A percentile compares a stretch with the other conserved stretches of the same genome.
Conservation (phyloP, 495 filamentous ascomycete species). For the Echria macrotheca region DNA sequence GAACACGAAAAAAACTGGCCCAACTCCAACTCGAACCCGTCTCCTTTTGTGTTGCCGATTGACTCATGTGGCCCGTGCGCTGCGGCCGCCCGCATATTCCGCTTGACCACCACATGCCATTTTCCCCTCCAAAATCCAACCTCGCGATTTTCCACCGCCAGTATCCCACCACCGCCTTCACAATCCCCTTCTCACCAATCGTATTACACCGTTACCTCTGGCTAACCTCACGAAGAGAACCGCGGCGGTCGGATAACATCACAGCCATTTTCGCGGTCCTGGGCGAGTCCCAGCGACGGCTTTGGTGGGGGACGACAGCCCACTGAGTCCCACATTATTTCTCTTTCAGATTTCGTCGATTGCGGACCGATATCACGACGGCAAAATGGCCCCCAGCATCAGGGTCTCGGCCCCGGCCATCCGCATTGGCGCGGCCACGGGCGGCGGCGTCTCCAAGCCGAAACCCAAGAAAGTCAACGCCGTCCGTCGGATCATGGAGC, state of each 20-base stretch:
- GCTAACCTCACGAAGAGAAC: too few species aligned
- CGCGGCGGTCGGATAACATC: too few species aligned
- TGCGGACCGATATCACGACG: too few species aligned
- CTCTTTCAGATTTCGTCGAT: too few species aligned
- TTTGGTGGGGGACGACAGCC: too few species aligned
- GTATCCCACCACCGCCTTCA: slow-evolving; percentile 18
- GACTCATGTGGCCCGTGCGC: slow-evolving; percentile 17
- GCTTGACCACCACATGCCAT: slow-evolving; percentile 23
- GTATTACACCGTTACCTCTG: slow-evolving; percentile 23
- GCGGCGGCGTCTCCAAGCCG: slow-evolving; percentile 13
- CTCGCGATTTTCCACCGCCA: slow-evolving; percentile 18
- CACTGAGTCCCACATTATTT: too few species aligned
- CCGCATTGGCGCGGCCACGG: slow-evolving; percentile 6
- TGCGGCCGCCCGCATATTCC: slow-evolving; percentile 20
- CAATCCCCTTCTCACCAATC: slow-evolving; percentile 24
- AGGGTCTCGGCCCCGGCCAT: slow-evolving; percentile 5
- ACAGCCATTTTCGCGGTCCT: too few species aligned
- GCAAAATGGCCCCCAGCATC: slow-evolving; percentile 13
- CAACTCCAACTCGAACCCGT: slow-evolving; percentile 18
- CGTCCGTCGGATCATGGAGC: slow-evolving; percentile 28
- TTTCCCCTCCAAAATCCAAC: slow-evolving; percentile 10
- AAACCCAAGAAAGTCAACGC: slow-evolving; percentile 24
- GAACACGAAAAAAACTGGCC: not conserved
- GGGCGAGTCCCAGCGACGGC: too few species aligned
- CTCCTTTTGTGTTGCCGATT: slow-evolving; percentile 3